phyloP scores from a whole-genome alignment of 208 protist species.

The Wallacemonas sp. region DNA sequence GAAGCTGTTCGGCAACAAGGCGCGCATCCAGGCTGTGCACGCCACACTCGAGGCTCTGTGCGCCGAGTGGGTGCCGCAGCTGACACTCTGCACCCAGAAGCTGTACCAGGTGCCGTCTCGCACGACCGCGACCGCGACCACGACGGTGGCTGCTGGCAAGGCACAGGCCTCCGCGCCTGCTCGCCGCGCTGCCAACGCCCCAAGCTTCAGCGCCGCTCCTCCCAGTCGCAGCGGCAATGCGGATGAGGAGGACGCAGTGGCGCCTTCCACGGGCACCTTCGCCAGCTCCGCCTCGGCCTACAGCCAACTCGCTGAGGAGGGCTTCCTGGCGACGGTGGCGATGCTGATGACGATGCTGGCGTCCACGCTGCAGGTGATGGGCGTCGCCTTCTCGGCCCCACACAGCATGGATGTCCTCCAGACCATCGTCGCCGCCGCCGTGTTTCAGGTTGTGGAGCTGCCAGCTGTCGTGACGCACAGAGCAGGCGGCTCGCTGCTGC shows the following conservation, averaged over 20 bases:
- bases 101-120: not conserved
- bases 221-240: too few relatives aligned
- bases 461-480: constrained; percentile 39
- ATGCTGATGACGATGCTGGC: constrained; percentile 52
- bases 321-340: constrained; percentile 25
- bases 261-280: not conserved
- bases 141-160: not conserved
- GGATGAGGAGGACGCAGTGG: not conserved
- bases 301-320: constrained; percentile 17
- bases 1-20: constrained; percentile 84
- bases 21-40: constrained; percentile 64
- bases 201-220: constrained; percentile 11
- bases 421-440: constrained; percentile 41
- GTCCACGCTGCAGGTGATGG: constrained; percentile 73
- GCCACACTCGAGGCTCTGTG: constrained; percentile 51
- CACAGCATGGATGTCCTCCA: constrained; percentile 57
- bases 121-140: not conserved
- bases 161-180: not conserved
- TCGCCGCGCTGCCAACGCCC: not conserved
- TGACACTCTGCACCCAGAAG: constrained; percentile 30
- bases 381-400: constrained; percentile 49
- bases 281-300: too few relatives aligned
- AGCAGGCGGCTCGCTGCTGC: constrained; percentile 61
- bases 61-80: constrained; percentile 42
- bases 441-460: constrained; percentile 60